phyloP scores from a whole-genome alignment of 1,284 basidiomycete genomes.

The Dichomitus squalens region DNA sequence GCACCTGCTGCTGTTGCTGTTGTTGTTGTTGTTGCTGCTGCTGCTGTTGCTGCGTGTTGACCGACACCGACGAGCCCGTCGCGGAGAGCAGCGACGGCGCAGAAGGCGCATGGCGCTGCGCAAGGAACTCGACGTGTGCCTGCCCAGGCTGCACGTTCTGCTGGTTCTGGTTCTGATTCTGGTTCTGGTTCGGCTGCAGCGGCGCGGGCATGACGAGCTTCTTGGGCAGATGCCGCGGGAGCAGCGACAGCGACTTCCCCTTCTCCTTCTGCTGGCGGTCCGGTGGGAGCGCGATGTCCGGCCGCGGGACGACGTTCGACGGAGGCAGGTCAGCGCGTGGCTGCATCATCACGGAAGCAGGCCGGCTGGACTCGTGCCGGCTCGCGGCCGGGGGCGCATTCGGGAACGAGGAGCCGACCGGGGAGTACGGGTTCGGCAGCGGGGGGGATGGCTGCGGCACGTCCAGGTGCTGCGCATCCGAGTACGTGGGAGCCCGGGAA shows the following conservation, averaged over 20 bases:
- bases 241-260: constrained; percentile 27
- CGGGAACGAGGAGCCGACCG: constrained; percentile 4
- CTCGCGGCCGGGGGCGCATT: not conserved
- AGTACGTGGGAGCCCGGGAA: not conserved
- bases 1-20: constrained; percentile 10
- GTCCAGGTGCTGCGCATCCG: not conserved
- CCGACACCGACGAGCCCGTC: not conserved
- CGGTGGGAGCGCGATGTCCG: constrained; percentile 34
- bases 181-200: constrained; percentile 35
- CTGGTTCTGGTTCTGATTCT: constrained; percentile 24
- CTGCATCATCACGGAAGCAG: constrained; percentile 1
- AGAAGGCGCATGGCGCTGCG: constrained; percentile 16
- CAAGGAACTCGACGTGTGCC: constrained; percentile 19
- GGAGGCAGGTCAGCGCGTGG: constrained; percentile 10
- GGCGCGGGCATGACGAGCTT: constrained; percentile 69
- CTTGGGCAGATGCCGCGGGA: constrained; percentile 55
- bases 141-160: constrained; percentile 8
- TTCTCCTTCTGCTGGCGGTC: constrained; percentile 12
- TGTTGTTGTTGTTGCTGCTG: no score
- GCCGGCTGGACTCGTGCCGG: constrained; percentile 4
- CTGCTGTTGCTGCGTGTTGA: not conserved
- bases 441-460: constrained; percentile 13
- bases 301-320: constrained; percentile 15
- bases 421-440: constrained; percentile 17
- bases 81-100: not conserved